Percentiles rank a stretch among this genome's conserved stretches.
phyloP scores from a whole-genome alignment of 2,329 filamentous ascomycete species.

The Stagonosporopsis cucurbitacearum region DNA sequence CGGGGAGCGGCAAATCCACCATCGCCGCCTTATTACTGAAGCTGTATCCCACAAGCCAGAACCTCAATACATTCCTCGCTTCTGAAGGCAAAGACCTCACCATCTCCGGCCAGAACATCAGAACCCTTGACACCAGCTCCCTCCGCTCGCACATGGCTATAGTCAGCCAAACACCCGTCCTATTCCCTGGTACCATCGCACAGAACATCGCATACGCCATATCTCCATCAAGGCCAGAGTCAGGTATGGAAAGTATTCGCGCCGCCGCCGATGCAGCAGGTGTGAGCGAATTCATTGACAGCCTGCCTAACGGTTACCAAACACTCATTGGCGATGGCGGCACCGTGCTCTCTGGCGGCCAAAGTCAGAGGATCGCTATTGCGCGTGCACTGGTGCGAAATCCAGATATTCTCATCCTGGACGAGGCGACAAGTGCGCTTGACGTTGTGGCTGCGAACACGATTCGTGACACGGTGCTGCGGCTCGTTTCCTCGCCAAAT shows the following conservation, averaged over 20 bases:
- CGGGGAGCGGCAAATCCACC: conserved; percentile 91
- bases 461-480: conserved; percentile 68
- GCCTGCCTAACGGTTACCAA: conserved; percentile 72
- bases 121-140: conserved; percentile 64
- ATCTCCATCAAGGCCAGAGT: conserved; percentile 59
- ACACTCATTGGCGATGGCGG: conserved; percentile 81
- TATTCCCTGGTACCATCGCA: conserved; percentile 79
- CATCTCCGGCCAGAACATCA: conserved; percentile 65
- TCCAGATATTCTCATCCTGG: conserved; percentile 77
- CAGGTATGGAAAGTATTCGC: conserved; percentile 54
- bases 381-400: conserved; percentile 76
- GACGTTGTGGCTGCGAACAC: conserved; percentile 71
- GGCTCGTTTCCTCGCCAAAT: conserved; percentile 52
- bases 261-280: conserved; percentile 63
- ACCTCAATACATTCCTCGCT: background rate
- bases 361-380: conserved; percentile 81
- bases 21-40: conserved; percentile 76
- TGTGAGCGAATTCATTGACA: conserved; percentile 77
- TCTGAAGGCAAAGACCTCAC: conserved; percentile 53
- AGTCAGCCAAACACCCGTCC: conserved; percentile 72
- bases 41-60: conserved; percentile 62
- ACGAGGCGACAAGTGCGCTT: conserved; percentile 85
- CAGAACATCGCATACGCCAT: conserved; percentile 87
- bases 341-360: conserved; percentile 76
- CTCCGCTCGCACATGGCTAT: conserved; percentile 69